Base-by-base conservation (phyloP, 257 asterid species). In the Anisodus tanguticus region DNA sequence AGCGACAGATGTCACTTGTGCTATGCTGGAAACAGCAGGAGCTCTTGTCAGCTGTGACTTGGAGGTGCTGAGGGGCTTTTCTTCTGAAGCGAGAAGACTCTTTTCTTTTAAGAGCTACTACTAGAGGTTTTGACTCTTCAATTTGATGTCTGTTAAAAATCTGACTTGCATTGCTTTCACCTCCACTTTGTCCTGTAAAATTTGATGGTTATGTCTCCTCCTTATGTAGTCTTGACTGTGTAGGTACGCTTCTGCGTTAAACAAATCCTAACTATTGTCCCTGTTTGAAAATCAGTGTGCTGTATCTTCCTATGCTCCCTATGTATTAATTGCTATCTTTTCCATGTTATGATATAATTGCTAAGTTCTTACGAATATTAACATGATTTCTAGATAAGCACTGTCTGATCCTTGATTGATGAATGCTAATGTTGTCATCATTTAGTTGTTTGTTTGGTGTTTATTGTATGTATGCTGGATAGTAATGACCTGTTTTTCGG, bases 11-110 rank as follows among this genome's bases (percentile, higher is more conserved):
- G 0, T 88, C 91, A 12, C 90, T 92, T 9, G 84, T 87, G 86
- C 86, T 92, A 35, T 86, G 83, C 82, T 92, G 93, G 95, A 88
- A 92, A 83, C 86, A 53, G 15, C 82, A 85, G 16, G 91, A 86
- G 89, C 88, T 92, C 53, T 67, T 92, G 85, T 86, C 93, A 8
- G 89, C 87, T 57, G 81, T 89, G 7, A 84, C 87, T 71, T 92
- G 95, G 95, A 90, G 84, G 76, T 92, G 92, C 83, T 91, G 85
- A 91, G 67, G 60, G 31, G 82, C 26, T 47, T 81, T 71, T 49
- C 74, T 83, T 55, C 74, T 69, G 54, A 67, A 86, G 85, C 79
- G 58, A 82, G 85, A 69, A 82, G 80, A 58, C 49, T 8, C 13
- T 19, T 47, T 60, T 59, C 66, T 80, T 41, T 77, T 35, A 58